Evolutionary conservation across 2,329 filamentous ascomycete genomes (phyloP), one percentile per base, ranked within the genome.

Genomic region (Alternaria sp.): DNA sequence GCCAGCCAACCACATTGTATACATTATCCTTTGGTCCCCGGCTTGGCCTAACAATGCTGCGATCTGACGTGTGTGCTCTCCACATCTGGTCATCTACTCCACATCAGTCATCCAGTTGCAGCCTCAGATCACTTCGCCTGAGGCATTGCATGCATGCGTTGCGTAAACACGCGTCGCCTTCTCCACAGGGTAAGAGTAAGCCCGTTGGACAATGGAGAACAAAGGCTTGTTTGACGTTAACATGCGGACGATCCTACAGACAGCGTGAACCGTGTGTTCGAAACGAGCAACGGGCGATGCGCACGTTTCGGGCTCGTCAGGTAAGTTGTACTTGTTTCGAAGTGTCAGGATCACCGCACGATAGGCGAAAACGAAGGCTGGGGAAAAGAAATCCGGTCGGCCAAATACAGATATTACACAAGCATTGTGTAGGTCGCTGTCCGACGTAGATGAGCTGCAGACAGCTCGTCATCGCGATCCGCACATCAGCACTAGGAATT

Each of bases 41-140:
- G 14, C 46, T 38, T 50, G 46, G 46, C 46, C 22, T 50, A 36
- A 50, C 30, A 41, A 41, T 48, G 43, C 57, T 34, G 41, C 41
- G 18, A 48, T 55, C 53, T 55, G 53, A 55, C 53, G 53, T 55
- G 43, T 46, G 52, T 55, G 28, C 53, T 55, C 49, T 52, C 49
- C 49, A 51, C 49, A 27, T 27, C 38, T 22, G 16, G 30, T 38
- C 34, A 22, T 22, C 40, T 22, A 22, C 46, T 49, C 46, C 45
- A 43, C 54, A 55, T 38, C 43, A 50, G 30, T 38, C 32, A 50
- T 25, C 46, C 32, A 50, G 30, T 50, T 18, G 32, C 46, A 27
- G 46, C 32, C 32, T 50, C 46, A 50, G 46, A 50, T 38, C 30
- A 38, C 46, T 25, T 25, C 46, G 22, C 32, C 46, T 38, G 30